phyloP scores from a whole-genome alignment of 306 rosid genomes.

The Quillaja saponaria region DNA sequence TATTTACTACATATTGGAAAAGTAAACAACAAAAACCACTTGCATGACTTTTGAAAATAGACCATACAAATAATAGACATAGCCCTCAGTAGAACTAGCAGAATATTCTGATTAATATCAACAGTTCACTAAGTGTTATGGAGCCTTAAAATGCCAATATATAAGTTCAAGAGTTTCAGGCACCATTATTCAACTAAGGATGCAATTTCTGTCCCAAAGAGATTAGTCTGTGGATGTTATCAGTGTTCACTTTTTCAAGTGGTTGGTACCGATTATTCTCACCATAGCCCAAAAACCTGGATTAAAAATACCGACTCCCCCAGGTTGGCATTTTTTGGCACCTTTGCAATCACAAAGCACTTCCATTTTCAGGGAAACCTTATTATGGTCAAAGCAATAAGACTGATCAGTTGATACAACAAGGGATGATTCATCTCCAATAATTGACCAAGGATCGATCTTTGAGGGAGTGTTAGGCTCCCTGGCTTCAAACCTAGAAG shows the following conservation, averaged over 20 bases:
- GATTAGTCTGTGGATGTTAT: too few relatives aligned
- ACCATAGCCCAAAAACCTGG: constrained; percentile 97
- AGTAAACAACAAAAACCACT: constrained; percentile 13
- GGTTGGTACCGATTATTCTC: too few relatives aligned
- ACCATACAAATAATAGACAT: too few relatives aligned
- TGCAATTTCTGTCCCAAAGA: too few relatives aligned
- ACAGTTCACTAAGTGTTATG: too few relatives aligned
- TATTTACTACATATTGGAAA: neutral
- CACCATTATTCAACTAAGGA: too few relatives aligned
- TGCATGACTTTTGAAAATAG: too few relatives aligned
- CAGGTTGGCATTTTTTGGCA: constrained; percentile 58
- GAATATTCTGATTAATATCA: constrained; percentile 13
- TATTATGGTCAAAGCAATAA: constrained; percentile 73
- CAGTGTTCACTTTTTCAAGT: too few relatives aligned
- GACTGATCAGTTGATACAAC: constrained; percentile 72
- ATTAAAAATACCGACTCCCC: constrained; percentile 78
- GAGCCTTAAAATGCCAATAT: neutral
- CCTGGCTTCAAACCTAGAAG: constrained; percentile 86
- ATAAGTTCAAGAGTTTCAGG: too few relatives aligned
- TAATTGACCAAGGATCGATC: constrained; percentile 78
- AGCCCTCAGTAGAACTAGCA: neutral
- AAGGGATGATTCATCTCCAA: constrained; percentile 61
- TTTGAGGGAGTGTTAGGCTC: constrained; percentile 85
- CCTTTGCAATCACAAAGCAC: constrained; percentile 73
- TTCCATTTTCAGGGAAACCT: constrained; percentile 76